Conservation (phyloP, 2,329 filamentous ascomycete species). For the Trichoderma harzianum region DNA sequence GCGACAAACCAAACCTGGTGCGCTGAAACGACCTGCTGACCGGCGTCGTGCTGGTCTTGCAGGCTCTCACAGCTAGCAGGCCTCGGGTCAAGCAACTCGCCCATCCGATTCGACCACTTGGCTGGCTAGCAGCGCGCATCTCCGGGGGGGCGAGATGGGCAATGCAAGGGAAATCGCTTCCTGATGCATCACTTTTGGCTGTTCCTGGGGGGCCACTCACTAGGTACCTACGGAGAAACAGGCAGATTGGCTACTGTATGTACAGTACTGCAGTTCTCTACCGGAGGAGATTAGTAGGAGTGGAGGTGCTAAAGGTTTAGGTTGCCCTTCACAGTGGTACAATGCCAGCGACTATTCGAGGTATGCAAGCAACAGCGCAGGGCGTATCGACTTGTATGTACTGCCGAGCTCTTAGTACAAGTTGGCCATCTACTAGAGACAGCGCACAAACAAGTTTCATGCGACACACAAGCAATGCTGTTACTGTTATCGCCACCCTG, state of each 20-base stretch:
- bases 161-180: slow-evolving; percentile 11
- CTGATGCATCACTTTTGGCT: slow-evolving; percentile 1
- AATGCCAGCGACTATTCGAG: neutral
- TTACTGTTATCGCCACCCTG: neutral
- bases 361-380: neutral
- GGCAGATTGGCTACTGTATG: neutral
- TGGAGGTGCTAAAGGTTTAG: neutral
- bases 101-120: slow-evolving; percentile 15
- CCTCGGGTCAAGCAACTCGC: neutral
- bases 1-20: neutral
- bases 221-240: neutral
- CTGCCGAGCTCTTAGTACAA: neutral
- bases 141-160: neutral
- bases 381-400: neutral
- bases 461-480: no score
- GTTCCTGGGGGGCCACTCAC: neutral
- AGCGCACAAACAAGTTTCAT: neutral
- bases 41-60: neutral
- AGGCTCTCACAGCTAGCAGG: slow-evolving; percentile 1
- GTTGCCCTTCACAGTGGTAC: neutral
- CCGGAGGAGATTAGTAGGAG: neutral
- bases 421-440: neutral
- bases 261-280: neutral
- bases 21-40: slow-evolving; percentile 6
- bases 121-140: neutral